Evolutionary conservation across 2,329 filamentous ascomycete species (phyloP).

Genomic region (Curvularia lunata): DNA sequence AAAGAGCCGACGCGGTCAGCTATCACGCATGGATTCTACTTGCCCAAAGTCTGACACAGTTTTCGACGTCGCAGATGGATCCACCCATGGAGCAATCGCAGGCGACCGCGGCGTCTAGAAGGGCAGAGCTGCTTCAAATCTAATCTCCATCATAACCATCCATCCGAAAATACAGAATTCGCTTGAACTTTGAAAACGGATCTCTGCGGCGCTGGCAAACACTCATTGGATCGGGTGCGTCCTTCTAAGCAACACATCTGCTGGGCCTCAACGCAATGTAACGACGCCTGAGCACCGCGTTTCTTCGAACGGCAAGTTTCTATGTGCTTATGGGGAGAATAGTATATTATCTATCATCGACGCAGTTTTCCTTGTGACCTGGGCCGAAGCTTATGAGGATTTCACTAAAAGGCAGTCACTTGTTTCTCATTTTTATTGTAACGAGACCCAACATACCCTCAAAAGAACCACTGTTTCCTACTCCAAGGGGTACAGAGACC

Average conservation of each 20-base stretch:
- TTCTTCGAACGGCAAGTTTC: too few relatives aligned
- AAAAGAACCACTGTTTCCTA: too few relatives aligned
- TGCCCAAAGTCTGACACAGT: neutral
- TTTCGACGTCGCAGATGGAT: neutral
- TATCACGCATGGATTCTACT: neutral
- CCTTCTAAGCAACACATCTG: neutral
- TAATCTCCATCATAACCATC: neutral
- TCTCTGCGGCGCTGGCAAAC: constrained; percentile 1
- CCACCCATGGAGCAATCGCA: neutral
- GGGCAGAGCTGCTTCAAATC: neutral
- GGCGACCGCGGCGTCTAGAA: neutral
- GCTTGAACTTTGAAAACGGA: neutral
- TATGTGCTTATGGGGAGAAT: too few relatives aligned
- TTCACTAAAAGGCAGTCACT: too few relatives aligned
- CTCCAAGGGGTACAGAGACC: too few relatives aligned
- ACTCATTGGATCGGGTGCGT: neutral
- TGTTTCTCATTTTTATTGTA: too few relatives aligned
- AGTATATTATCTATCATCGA: too few relatives aligned
- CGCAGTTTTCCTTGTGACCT: too few relatives aligned
- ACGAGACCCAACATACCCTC: too few relatives aligned
- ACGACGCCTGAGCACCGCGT: too few relatives aligned
- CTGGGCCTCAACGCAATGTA: too few relatives aligned
- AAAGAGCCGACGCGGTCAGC: neutral
- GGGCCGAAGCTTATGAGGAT: too few relatives aligned
- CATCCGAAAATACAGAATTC: neutral